A percentile compares a stretch with the other conserved stretches of the same genome.
Conservation (phyloP, 1,139 yeast genomes). For the Insectozyma bohioensis region DNA sequence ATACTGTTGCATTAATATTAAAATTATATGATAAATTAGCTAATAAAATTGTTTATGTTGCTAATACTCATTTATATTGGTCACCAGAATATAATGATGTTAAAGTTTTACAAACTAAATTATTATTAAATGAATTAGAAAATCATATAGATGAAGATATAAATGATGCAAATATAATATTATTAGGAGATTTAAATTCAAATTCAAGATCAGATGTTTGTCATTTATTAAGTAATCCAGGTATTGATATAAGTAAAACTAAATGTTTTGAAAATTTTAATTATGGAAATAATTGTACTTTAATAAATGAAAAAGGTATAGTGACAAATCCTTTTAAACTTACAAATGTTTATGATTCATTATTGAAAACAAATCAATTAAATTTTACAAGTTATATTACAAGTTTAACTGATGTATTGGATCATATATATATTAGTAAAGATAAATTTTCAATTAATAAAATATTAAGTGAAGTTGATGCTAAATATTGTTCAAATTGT, state of each 20-base stretch:
- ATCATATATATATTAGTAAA: conserved; percentile 57
- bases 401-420: conserved; percentile 51
- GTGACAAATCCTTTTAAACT: conserved; percentile 24
- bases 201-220: conserved; percentile 49
- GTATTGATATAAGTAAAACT: conserved; percentile 26
- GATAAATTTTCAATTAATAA: conserved; percentile 20
- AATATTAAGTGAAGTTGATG: conserved; percentile 24
- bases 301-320: conserved; percentile 12
- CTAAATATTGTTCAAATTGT: conserved; percentile 16
- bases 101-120: conserved; percentile 52
- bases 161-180: conserved; percentile 18
- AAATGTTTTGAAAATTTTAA: conserved; percentile 26
- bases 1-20: conserved; percentile 54
- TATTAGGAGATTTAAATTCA: conserved; percentile 58
- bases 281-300: conserved; percentile 33
- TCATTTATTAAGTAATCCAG: conserved; percentile 39
- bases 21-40: conserved; percentile 44
- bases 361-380: conserved; percentile 22
- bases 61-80: conserved; percentile 67
- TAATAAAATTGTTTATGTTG: conserved; percentile 38
- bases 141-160: conserved; percentile 19
- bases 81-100: conserved; percentile 50
- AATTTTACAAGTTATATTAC: conserved; percentile 52
- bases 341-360: conserved; percentile 20
- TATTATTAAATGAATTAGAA: conserved; percentile 34